Base-by-base conservation (phyloP, 2,329 filamentous ascomycete species). In the Aschersonia sp. region DNA sequence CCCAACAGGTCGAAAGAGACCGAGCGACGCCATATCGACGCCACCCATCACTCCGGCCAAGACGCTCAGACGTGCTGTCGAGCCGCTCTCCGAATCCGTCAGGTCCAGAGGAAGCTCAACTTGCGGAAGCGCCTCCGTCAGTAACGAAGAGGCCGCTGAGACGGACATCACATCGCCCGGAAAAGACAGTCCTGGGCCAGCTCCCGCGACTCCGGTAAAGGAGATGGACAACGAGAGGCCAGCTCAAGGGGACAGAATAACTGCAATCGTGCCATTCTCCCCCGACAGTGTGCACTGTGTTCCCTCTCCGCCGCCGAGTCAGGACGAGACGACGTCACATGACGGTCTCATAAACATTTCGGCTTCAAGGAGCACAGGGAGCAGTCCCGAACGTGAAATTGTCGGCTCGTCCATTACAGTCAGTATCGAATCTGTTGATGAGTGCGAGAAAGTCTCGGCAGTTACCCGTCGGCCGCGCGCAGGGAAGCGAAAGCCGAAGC, bases 41-140 rank as follows among this genome's bases (percentile, higher is more conserved):
- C 76, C 76, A 1, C 76, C 76, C 0, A 62, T 72, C 10, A 79
- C 76, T 0, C 76, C 76, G 0, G 64, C 72, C 0, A 79, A 79
- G 55, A 69, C 64, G 49, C 60, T 65, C 10, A 76, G 71, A 55
- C 53, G 55, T 31, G 47, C 54, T 31, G 46, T 55, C 14, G 55
- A 56, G 12, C 55, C 63, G 2, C 44, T 63, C 6, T 48, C 61
- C 4, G 45, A 55, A 3, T 11, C 35, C 1, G 51, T 56, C 2
- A 57, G 62, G 11, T 69, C 68, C 0, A 62, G 66, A 32, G 63
- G 56, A 14, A 68, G 63, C 49, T 73, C 68, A 5, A 52, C 56
- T 5, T 60, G 59, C 40, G 53, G 48, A 5, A 58, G 56, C 45
- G n/a, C 51, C 22, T 55, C 56, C 6, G 60, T 55, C 1, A 59